Conservation (phyloP, 2,329 filamentous ascomycete genomes). For the Phaeosphaeria sp. region DNA sequence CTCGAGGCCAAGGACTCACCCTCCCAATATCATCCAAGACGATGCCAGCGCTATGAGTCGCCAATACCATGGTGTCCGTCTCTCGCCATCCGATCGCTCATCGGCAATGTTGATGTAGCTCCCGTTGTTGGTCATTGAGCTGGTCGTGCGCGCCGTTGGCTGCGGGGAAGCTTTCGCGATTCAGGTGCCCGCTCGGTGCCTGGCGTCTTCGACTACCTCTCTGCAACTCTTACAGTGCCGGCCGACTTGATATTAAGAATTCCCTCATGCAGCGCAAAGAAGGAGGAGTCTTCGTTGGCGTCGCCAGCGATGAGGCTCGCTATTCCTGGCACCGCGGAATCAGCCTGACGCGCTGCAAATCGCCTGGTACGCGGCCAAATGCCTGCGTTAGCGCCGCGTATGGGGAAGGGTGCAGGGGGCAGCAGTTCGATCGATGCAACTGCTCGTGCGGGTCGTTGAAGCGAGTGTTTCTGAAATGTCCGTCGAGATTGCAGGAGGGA, state of each 20-base stretch:
- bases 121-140: constrained; percentile 41
- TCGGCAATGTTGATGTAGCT: constrained; percentile 40
- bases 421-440: constrained; percentile 9
- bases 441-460: constrained; percentile 7
- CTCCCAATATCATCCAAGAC: constrained; percentile 58
- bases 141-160: constrained; percentile 24
- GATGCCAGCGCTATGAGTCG: constrained; percentile 52
- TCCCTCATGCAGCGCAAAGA: constrained; percentile 22
- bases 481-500: background rate
- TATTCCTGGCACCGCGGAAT: constrained; percentile 15
- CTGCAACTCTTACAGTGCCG: constrained; percentile 17
- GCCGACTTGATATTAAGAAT: constrained; percentile 8
- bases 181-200: constrained; percentile 20
- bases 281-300: background rate
- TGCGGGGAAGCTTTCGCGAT: constrained; percentile 27
- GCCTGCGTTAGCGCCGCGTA: constrained; percentile 15
- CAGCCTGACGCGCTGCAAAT: constrained; percentile 33
- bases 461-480: constrained; percentile 1
- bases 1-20: constrained; percentile 41
- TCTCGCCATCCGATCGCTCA: constrained; percentile 24
- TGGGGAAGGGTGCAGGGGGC: constrained; percentile 3
- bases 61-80: constrained; percentile 56
- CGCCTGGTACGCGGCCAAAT: constrained; percentile 18
- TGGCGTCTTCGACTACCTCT: constrained; percentile 8
- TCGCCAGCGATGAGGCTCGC: constrained; percentile 18